Evolutionary conservation across 2,329 filamentous ascomycete species (phyloP), one percentile per base, ranked within the genome.

Genomic region (Aspergillus fijiensis): DNA sequence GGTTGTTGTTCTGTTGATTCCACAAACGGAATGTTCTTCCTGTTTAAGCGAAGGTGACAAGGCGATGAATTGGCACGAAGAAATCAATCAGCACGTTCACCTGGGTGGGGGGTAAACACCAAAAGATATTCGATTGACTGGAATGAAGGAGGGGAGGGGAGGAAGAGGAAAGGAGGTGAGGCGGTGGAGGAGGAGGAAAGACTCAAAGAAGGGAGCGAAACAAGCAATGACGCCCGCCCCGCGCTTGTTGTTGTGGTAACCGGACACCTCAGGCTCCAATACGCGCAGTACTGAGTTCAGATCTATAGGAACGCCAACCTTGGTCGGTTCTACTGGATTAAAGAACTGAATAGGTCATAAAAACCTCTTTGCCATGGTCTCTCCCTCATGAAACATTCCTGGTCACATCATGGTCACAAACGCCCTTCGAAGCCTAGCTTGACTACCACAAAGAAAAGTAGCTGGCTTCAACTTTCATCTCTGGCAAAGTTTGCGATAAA

Each of bases 161-260:
- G 49, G 31, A 55, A 53, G 51, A 51, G 51, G 55, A 39, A 56
- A 53, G 57, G 31, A 56, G 45, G 59, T 14, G 59, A 55, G 53
- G 56, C 51, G 53, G 58, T 51, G 49, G 52, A 39, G 56, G 35
- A 48, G 53, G 52, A 19, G 21, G 31, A 45, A n/a, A 35, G 33
- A 4, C 33, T 16, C 4, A 35, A 35, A 35, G 42, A n/a, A 16
- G 27, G 12, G 25, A 51, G 50, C 4, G 49, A 33, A 54, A 53
- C 14, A 51, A 42, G 51, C 57, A 45, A 45, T 57, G 27, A 39
- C 31, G 52, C 47, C 33, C 33, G 39, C 39, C 29, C 33, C 33
- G 39, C 39, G 59, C 42, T 52, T 33, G 65, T 67, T 66, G 65
- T 67, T 67, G 65, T 66, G 64, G 65, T 65, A 67, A 67, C 65